Base-by-base conservation (phyloP, 1,139 yeast species). In the Sugiyamaella castrensis region DNA sequence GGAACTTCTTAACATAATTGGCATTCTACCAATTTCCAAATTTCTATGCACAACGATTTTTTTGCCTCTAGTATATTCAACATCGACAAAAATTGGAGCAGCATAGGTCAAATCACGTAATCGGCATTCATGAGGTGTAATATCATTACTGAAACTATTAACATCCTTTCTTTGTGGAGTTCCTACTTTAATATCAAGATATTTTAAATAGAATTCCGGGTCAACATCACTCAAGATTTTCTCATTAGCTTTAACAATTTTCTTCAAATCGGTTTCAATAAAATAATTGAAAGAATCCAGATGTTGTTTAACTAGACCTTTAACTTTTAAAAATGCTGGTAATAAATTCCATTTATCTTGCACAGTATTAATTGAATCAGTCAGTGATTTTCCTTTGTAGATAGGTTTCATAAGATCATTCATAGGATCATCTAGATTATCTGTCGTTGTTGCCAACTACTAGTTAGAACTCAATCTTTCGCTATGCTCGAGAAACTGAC, bases 121-220 rank as follows among this genome's bases (percentile, higher is more conserved):
- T 57, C 99, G 79, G 70, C 99, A 92, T 68, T 92, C 98, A 62
- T 92, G 99, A 1, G 99, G 99, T 0, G 96, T 88, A 46, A 88
- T 69, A 28, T 63, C 57, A 31, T 57, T 56, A 47, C 60, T 59
- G 48, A 66, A 62, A 66, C 55, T 84, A 46, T 69, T 65, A 50
- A 80, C 81, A 59, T 84, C 91, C 54, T 76, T 79, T 42, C 82
- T 73, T 43, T 67, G 70, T 2, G 79, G 76, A 50, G 58, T 59
- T 4, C 75, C 98, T 19, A 92, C 91, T 60, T 98, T 75, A 57
- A 92, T 92, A 65, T 92, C 98, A 53, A 87, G 75, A 66, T 92
- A 92, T 61, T 88, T 88, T 64, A 94, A 75, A 63, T 91, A 92
- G 64, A 92, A 92, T 64, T 91, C 96, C 0, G 98, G 98, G 70